phyloP scores from a whole-genome alignment of 306 rosid species.

The Crotalaria pallida region DNA sequence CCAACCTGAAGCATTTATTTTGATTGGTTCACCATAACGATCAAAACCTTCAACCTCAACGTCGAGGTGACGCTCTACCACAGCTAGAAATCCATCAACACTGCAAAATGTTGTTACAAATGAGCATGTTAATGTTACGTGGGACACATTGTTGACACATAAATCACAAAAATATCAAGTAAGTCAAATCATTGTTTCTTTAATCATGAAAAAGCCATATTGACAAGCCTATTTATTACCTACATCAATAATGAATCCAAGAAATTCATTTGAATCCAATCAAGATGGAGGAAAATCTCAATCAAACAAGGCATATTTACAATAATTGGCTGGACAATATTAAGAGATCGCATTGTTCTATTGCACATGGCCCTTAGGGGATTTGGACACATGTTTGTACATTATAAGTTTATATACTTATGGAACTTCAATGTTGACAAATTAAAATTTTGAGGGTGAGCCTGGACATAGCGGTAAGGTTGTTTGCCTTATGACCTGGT shows the following conservation, averaged over 20 bases:
- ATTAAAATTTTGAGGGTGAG: no score
- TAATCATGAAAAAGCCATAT: neutral
- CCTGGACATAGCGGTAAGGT: no score
- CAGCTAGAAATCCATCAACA: slow-evolving; percentile 53
- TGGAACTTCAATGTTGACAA: neutral
- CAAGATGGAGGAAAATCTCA: neutral
- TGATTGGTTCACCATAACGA: slow-evolving; percentile 52
- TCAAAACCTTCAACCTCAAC: slow-evolving; percentile 73
- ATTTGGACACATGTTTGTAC: neutral
- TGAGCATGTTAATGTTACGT: neutral
- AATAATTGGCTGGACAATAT: neutral
- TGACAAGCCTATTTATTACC: neutral
- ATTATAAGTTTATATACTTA: neutral
- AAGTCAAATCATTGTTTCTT: neutral
- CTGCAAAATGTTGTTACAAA: slow-evolving; percentile 32
- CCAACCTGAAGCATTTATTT: slow-evolving; percentile 66
- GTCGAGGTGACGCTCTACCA: slow-evolving; percentile 65
- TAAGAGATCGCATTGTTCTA: neutral
- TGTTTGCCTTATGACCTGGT: no score
- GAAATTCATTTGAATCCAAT: neutral
- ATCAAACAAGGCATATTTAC: neutral
- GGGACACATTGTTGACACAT: neutral
- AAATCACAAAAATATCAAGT: neutral
- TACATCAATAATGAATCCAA: neutral
- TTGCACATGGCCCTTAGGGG: neutral